Evolutionary conservation across 2,329 filamentous ascomycete species (phyloP), one percentile per base, ranked within the genome.

Genomic region (Mycosphaerella sp.): DNA sequence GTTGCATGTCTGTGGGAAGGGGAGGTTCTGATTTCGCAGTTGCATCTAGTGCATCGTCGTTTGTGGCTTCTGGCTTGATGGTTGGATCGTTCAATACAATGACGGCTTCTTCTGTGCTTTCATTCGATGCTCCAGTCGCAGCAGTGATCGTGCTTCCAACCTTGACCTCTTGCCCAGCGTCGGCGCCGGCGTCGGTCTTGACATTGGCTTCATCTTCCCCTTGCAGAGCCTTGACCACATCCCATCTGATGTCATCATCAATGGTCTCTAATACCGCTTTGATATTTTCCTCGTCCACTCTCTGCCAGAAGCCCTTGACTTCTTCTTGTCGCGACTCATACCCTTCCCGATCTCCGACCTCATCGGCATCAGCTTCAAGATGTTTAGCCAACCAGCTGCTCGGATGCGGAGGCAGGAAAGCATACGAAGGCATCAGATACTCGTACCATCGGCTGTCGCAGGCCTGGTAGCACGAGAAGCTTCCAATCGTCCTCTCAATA

Each of bases 371-470:
- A 64, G 92, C 83, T n/a, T 82, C 79, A n/a, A 95, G 75, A 67
- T 89, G 88, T 72, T 85, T 87, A 7, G 88, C 91, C 36, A 98
- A 72, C 69, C 81, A 95, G 57, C 88, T 95, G 59, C 86, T 85
- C 0, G 91, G 91, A 68, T 97, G 91, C 0, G 93, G 93, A 17
- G 93, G 93, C 32, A 98, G 75, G 63, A 98, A 87, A 53, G 87
- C 89, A 72, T 97, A 90, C 41, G 87, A 93, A 2, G 93, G 93
- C 70, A 98, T 88, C 49, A 98, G 77, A 69, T 98, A 98, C 74
- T 98, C 93, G 73, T 98, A 98, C 79, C 91, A 95, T 62, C 93
- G 80, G 26, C 90, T 95, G 72, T 98, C 93, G 72, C 92, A 96
- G 53, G 88, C 81, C 68, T 95, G 87, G 72, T 98, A 98, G 72